Base-by-base conservation (phyloP, 23 red algal species). In the Pyropia yezoensis region DNA sequence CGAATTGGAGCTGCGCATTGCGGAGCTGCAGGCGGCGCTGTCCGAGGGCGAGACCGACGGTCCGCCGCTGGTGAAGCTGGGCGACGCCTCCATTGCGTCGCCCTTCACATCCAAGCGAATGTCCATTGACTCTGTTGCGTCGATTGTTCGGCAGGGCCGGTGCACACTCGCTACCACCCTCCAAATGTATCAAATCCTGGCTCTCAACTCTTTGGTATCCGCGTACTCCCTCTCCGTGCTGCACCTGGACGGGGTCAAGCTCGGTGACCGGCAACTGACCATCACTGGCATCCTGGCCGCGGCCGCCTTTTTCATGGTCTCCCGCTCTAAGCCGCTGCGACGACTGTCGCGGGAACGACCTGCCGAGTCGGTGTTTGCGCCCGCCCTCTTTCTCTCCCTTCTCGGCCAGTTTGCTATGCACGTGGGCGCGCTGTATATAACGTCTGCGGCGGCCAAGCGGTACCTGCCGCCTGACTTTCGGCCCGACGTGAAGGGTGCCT, bases 161-260 rank as follows among this genome's bases (percentile, higher is more conserved):
- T 98, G 94, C 55, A 98, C 94, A 19, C 83, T 98, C 17, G 85
- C 85, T 2, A 98, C 85, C 4, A 98, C 94, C 7, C 56, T 91
- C 54, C 94, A 98, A 62, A 98, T 98, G 94, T 98, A 98, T 54
- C 94, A 98, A 54, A 98, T 98, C 63, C 80, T 98, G 58, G 79
- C 94, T 3, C 67, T 98, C n/a, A 88, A 90, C 54, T 98, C 86
- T 30, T 68, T 98, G 20, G 83, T 91, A 49, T 88, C 80, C 27
- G 77, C 94, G 1, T 98, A 98, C 66, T 82, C 70, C 54, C 86
- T 98, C 39, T 90, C 84, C 58, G 94, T 98, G 8, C 73, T 98
- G 24, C 82, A 91, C 54, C 65, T 98, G 66, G 58, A 98, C 66
- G 94, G 94, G 1, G 80, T 98, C 25, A 80, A 83, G 30, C 61